A percentile compares a stretch with the other conserved stretches of the same genome.
These are phyloP conservation scores for Thalassiosira exigua DNA, from an alignment of 352 stramenopile species.

Conservation along the genomic window DNA sequence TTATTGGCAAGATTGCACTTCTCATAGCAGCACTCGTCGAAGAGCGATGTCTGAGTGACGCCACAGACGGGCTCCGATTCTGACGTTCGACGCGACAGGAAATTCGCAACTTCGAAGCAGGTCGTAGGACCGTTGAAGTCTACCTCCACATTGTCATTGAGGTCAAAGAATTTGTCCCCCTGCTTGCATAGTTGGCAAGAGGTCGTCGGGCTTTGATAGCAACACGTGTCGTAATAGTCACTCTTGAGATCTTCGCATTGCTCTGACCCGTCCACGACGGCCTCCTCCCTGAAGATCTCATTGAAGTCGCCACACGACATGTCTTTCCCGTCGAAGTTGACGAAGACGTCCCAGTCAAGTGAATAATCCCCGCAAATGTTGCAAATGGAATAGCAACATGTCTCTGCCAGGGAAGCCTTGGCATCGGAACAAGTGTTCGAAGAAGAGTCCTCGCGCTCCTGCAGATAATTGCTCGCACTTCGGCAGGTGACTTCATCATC, in stretches of 20 bases:
- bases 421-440: conserved; percentile 44
- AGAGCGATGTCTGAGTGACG: conserved; percentile 54
- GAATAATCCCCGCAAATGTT: conserved; percentile 63
- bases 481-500: conserved; percentile 54
- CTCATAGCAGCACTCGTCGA: conserved; percentile 65
- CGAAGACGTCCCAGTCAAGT: conserved; percentile 65
- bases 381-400: conserved; percentile 62
- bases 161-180: conserved; percentile 53
- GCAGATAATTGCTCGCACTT: conserved; percentile 55
- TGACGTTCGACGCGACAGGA: conserved; percentile 55
- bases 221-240: conserved; percentile 54
- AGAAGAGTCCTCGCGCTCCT: conserved; percentile 50
- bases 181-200: conserved; percentile 67
- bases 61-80: conserved; percentile 54
- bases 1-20: conserved; percentile 52
- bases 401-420: conserved; percentile 43
- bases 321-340: conserved; percentile 54
- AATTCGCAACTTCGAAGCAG: conserved; percentile 60
- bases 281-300: conserved; percentile 56
- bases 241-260: conserved; percentile 42
- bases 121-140: conserved; percentile 67
- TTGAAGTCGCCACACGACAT: conserved; percentile 66
- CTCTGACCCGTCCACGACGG: conserved; percentile 44
- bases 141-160: conserved; percentile 64
- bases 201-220: conserved; percentile 60